Evolutionary conservation across 2,329 filamentous ascomycete species (phyloP).

Genomic region (Rachicladosporium sp.): DNA sequence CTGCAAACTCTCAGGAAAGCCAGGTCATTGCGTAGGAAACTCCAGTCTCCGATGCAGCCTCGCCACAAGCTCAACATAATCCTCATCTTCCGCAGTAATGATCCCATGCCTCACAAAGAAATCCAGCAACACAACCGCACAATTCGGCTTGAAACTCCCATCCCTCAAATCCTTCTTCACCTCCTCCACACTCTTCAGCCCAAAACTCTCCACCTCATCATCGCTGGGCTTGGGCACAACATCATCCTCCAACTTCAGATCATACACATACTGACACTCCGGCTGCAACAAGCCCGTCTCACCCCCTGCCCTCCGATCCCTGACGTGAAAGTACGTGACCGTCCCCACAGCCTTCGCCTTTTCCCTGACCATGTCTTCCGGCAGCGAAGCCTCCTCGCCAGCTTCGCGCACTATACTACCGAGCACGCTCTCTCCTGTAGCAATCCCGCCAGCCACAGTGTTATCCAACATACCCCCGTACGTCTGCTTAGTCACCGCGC

Average conservation of each 20-base stretch:
- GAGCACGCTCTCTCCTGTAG: conserved; percentile 66
- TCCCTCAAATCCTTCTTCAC: conserved; percentile 55
- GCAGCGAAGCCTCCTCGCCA: conserved; percentile 75
- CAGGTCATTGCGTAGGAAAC: conserved; percentile 44
- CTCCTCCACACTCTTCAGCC: conserved; percentile 64
- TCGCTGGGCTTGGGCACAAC: conserved; percentile 70
- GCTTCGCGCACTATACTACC: conserved; percentile 78
- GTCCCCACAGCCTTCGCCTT: conserved; percentile 50
- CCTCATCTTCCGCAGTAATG: conserved; percentile 61
- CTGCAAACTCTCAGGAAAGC: too few relatives aligned
- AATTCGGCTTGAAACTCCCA: conserved; percentile 88
- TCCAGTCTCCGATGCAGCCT: conserved; percentile 68
- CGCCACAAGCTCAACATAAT: conserved; percentile 62
- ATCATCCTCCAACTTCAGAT: conserved; percentile 61
- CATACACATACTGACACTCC: conserved; percentile 84
- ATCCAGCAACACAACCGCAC: conserved; percentile 69
- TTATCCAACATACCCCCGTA: conserved; percentile 92
- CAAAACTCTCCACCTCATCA: conserved; percentile 78
- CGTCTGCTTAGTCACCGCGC: conserved; percentile 67
- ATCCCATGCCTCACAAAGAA: conserved; percentile 83
- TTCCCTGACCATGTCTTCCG: conserved; percentile 54
- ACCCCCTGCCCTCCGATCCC: conserved; percentile 62
- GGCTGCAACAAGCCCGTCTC: conserved; percentile 76
- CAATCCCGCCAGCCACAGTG: conserved; percentile 76
- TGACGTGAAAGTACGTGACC: conserved; percentile 75